phyloP scores from a whole-genome alignment of 768 basidiomycete species.

The Trametes meyenii region DNA sequence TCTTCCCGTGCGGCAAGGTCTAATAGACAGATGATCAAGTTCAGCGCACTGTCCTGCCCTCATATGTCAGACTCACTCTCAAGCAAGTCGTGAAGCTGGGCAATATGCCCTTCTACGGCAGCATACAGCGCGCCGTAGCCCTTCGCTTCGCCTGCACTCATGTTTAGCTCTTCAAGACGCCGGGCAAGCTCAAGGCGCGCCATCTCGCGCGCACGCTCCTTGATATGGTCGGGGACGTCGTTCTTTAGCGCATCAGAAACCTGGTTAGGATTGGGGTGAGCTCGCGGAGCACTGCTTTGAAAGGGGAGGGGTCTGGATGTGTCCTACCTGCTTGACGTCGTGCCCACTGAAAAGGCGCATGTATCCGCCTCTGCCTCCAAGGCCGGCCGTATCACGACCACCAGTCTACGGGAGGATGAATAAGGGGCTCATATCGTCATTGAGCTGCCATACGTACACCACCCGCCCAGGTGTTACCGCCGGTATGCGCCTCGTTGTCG shows the following conservation, averaged over 20 bases:
- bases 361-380: conserved; percentile 69
- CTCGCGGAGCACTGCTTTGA: neutral
- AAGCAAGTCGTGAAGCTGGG: conserved; percentile 59
- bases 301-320: neutral
- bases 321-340: conserved; percentile 58
- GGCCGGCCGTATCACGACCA: conserved; percentile 65
- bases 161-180: conserved; percentile 63
- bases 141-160: conserved; percentile 56
- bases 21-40: conserved; percentile 27
- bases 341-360: conserved; percentile 66
- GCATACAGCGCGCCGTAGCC: conserved; percentile 55
- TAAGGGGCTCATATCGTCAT: neutral
- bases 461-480: conserved; percentile 68
- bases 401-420: conserved; percentile 47
- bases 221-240: conserved; percentile 60
- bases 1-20: conserved; percentile 71
- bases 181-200: conserved; percentile 63
- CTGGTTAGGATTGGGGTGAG: conserved; percentile 29
- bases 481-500: conserved; percentile 55
- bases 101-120: conserved; percentile 62
- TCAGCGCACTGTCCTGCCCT: no score
- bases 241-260: conserved; percentile 57
- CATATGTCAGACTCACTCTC: conserved; percentile 52
- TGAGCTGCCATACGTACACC: conserved; percentile 44
- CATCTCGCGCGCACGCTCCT: conserved; percentile 67